Base-by-base conservation (phyloP, 257 asterid species). In the Nicotiana otophora region DNA sequence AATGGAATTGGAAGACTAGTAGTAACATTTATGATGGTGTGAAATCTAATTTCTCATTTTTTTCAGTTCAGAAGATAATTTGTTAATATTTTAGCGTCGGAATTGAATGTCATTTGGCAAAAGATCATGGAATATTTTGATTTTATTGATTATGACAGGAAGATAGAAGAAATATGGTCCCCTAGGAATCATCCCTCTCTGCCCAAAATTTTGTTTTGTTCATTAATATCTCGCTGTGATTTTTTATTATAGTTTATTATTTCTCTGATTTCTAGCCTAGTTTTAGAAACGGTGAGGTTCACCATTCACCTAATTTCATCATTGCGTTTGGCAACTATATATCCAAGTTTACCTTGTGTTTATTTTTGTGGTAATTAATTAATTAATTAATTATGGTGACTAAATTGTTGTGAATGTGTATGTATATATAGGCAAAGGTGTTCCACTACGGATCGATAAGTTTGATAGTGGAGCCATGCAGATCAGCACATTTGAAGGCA, bases 361-460 rank as follows among this genome's bases (percentile, higher is more conserved):
- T 12, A 14, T 42, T 39, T 39, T 36, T 39, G 10, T 7, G 48
- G 48, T 42, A 42, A 42, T 42, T 42, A 42, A 42, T 42, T 42
- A 42, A n/a, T n/a, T n/a, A n/a, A n/a, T n/a, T n/a, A 28, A 39
- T 39, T 39, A 0, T 2, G 10, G 1, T 7, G 46, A 39, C 10
- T 39, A 39, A 39, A 42, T 42, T 42, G 0, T 8, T 8, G 12
- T 42, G 51, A 42, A 0, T 42, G n/a, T 19, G 5, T 64, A 55
- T 7, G 3, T 30, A 31, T 31, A 3, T 31, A 31, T 34, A 95
- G 99, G 93, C 97, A 5, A 95, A 95, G 85, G 94, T 93, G n/a
- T 95, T 95, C 87, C 99, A 95, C 77, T 95, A 91, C 4, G 99
- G 98, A 80, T 95, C 99, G 46, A 95, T 95, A 57, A 95, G 99